These are phyloP conservation scores for Oropetium thomaeum DNA, from an alignment of 176 grass and related monocot species.

Conservation along the genomic window DNA sequence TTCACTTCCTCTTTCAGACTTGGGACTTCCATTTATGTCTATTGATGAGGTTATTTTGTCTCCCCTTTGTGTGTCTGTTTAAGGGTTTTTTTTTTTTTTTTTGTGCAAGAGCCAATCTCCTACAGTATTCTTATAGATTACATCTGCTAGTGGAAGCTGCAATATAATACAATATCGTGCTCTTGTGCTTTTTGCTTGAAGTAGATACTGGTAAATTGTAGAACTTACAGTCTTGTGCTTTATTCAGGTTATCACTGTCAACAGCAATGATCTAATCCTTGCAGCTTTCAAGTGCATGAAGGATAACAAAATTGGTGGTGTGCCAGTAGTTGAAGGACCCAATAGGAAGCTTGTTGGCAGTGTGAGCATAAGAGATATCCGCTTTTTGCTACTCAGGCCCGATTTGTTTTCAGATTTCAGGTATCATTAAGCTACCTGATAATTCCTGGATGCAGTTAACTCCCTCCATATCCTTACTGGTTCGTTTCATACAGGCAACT, in stretches of 20 bases:
- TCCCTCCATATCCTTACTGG: neutral
- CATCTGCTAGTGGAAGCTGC: conserved; percentile 12
- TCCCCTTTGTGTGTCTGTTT: conserved; percentile 8
- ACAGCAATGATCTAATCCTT: conserved; percentile 71
- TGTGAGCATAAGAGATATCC: conserved; percentile 76
- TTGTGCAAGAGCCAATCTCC: neutral
- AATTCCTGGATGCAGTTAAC: neutral
- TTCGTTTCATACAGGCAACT: conserved; percentile 43
- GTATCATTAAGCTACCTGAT: conserved; percentile 29
- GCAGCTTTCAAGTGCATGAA: conserved; percentile 91
- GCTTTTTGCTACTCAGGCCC: conserved; percentile 75
- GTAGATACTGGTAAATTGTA: neutral
- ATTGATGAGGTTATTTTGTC: conserved; percentile 68
- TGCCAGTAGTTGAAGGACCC: conserved; percentile 74
- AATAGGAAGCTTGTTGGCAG: conserved; percentile 72
- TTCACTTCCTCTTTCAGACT: conserved; percentile 62
- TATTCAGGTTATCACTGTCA: conserved; percentile 77
- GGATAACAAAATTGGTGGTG: conserved; percentile 74
- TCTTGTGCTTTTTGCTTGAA: neutral
- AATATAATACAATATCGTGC: neutral
- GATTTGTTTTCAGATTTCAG: conserved; percentile 80
- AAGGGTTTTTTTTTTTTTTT: too few relatives aligned
- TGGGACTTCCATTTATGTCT: conserved; percentile 96
- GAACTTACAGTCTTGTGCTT: conserved; percentile 17
- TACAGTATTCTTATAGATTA: neutral